Base-by-base conservation (phyloP, 2,329 filamentous ascomycete species). In the Nothomitra cinnamomea region DNA sequence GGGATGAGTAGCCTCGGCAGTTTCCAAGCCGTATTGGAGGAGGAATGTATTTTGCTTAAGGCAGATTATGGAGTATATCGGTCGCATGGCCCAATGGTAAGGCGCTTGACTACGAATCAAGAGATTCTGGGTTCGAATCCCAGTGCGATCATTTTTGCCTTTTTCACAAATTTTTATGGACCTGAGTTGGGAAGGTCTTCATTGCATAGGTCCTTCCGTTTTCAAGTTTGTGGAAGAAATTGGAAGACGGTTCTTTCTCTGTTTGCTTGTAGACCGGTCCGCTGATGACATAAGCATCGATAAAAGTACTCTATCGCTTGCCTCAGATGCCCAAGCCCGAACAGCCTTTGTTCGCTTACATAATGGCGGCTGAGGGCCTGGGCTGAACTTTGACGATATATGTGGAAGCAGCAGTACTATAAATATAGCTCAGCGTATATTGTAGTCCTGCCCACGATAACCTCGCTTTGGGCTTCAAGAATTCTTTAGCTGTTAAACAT, bases 31-130 rank as follows among this genome's bases (percentile, higher is more conserved):
- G 28, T 32, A 10, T 32, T 32, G 28, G 15, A 13, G 4, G 5
- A 4, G 5, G 38, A 41, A 41, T 41, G 15, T n/a, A 19, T 41
- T n/a, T 41, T 41, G 5, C 38, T 19, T 41, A n/a, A 41, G 35
- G 13, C 13, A 5, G 15, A 5, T n/a, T 4, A 41, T 41, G 17
- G 5, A 4, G 3, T 19, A 41, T 6, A 4, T 7, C 21, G 45
- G 45, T 49, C 45, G 22, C 45, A 52, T 75, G 72, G 72, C 72
- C 72, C 71, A 75, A 75, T 75, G 72, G 72, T 70, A 75, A 74
- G 72, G 72, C 71, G 71, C 69, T 73, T 75, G 72, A 74, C 72
- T 75, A 73, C 71, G 71, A 72, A 67, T 67, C 65, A 67, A 67
- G 64, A 66, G 65, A 67, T 66, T 66, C n/a, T 41, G 35, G 50